Evolutionary conservation across 2,329 filamentous ascomycete genomes (phyloP), one percentile per base, ranked within the genome.

Genomic region (Aspergillus nomiae): DNA sequence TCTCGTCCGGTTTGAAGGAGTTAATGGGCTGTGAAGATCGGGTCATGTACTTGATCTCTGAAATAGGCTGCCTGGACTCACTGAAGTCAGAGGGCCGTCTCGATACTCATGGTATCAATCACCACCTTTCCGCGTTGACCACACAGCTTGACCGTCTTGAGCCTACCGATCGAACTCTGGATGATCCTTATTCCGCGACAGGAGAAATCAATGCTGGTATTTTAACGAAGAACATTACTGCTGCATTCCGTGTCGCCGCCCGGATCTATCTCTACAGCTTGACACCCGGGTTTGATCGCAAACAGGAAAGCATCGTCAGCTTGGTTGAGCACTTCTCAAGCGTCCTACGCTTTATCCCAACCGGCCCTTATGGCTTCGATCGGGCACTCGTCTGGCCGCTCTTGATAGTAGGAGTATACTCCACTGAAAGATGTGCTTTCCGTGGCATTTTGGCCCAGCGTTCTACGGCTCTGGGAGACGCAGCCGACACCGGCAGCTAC

Each of bases 11-110:
- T 9, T 86, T 99, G 30, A 89, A 89, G 57, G 92, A 96, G 81
- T 85, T 98, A 56, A 98, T 98, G 94, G 95, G 95, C 70, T 98
- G 95, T 77, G 94, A 98, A 66, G 95, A 99, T 78, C 88, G 89
- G 26, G 90, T 98, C 80, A 97, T 99, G 93, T 98, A 97, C 78
- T 84, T 98, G 71, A 96, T 99, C 75, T 96, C 93, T 1, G 95
- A 99, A 80, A 97, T 97, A 71, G 92, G 94, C 58, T 98, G 95
- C 78, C 88, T 99, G 51, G 95, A 98, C 75, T 90, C 91, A 3
- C 86, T 97, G 67, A 95, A 94, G 83, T 80, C 83, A 41, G 88
- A 90, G 62, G 91, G 91, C 70, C 92, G 9, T 1, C 43, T 84
- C 71, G 90, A 96, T 69, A 89, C 96, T 72, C 88, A 93, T 63